A percentile compares a stretch with the other conserved stretches of the same genome.
These are phyloP conservation scores for Colletotrichum cuscutae DNA, from an alignment of 2,329 filamentous ascomycete genomes.

Conservation along the genomic window DNA sequence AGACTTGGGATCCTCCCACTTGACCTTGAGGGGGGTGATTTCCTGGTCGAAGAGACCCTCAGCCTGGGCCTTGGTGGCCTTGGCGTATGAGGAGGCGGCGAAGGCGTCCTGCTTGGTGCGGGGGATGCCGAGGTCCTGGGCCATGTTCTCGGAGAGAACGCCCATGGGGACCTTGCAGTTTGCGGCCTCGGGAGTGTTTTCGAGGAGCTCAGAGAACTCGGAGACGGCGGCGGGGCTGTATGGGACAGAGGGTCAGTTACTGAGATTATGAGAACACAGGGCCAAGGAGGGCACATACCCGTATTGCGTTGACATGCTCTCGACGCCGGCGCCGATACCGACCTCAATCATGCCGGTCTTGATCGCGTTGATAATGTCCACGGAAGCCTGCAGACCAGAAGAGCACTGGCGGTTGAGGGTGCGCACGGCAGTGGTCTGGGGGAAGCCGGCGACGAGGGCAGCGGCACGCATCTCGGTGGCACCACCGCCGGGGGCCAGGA, in stretches of 20 bases:
- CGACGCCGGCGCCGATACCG: slow-evolving; percentile 92
- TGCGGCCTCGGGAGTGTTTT: slow-evolving; percentile 81
- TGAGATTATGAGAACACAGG: background rate
- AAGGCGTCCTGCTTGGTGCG: slow-evolving; percentile 89
- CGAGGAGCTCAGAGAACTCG: slow-evolving; percentile 92
- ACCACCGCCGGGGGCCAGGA: slow-evolving; percentile 91
- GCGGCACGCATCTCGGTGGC: slow-evolving; percentile 98
- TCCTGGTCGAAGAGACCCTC: slow-evolving; percentile 93
- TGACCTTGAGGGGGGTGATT: slow-evolving; percentile 86
- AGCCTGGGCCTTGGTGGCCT: slow-evolving; percentile 86
- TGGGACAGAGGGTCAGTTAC: background rate
- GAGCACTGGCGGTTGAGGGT: slow-evolving; percentile 95
- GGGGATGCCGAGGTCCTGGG: slow-evolving; percentile 79
- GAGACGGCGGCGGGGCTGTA: slow-evolving; percentile 81
- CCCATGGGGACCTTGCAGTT: slow-evolving; percentile 99
- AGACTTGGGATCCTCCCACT: slow-evolving; percentile 91
- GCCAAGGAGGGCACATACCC: slow-evolving; percentile 65
- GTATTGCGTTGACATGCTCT: slow-evolving; percentile 95
- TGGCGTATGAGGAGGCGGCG: slow-evolving; percentile 91
- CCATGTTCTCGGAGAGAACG: slow-evolving; percentile 93
- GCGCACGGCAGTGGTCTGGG: slow-evolving; percentile 84
- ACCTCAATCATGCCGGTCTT: slow-evolving; percentile 92
- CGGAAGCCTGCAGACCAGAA: slow-evolving; percentile 89
- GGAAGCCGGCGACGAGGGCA: slow-evolving; percentile 89
- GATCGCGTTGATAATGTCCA: slow-evolving; percentile 95